Conservation (phyloP, 208 protist species). For the Kentomonas sorsogonicus region DNA sequence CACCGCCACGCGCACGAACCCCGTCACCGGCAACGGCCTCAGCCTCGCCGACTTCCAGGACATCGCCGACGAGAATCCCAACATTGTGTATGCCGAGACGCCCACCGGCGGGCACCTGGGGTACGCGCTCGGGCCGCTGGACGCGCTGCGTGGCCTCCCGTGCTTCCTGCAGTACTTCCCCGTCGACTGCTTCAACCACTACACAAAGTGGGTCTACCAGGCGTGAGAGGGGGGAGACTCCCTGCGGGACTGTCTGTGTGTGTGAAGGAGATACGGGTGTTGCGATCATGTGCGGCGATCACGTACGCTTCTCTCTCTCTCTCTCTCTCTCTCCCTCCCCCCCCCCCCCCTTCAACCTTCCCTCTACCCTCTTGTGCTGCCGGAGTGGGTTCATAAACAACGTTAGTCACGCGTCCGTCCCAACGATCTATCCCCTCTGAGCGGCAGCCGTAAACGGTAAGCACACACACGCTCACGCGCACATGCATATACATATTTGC, state of each 20-base stretch:
- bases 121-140: conserved; percentile 32
- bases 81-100: conserved; percentile 48
- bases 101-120: conserved; percentile 52
- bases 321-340: neutral
- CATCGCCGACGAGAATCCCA: conserved; percentile 23
- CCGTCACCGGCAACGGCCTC: conserved; percentile 13
- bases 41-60: conserved; percentile 25
- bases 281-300: neutral
- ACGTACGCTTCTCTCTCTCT: neutral
- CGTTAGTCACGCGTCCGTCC: too few species aligned
- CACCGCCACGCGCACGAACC: conserved; percentile 37
- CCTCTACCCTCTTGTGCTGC: too few species aligned
- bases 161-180: conserved; percentile 29
- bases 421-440: too few species aligned
- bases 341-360: neutral
- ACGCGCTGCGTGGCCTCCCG: conserved; percentile 12
- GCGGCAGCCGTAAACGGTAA: too few species aligned
- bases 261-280: neutral
- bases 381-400: neutral
- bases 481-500: too few species aligned
- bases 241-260: neutral
- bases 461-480: too few species aligned
- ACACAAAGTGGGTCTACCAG: too few species aligned
- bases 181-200: conserved; percentile 16
- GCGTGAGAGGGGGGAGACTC: neutral